Conservation (phyloP, 768 basidiomycete genomes). For the Pleurotus tuoliensis region DNA sequence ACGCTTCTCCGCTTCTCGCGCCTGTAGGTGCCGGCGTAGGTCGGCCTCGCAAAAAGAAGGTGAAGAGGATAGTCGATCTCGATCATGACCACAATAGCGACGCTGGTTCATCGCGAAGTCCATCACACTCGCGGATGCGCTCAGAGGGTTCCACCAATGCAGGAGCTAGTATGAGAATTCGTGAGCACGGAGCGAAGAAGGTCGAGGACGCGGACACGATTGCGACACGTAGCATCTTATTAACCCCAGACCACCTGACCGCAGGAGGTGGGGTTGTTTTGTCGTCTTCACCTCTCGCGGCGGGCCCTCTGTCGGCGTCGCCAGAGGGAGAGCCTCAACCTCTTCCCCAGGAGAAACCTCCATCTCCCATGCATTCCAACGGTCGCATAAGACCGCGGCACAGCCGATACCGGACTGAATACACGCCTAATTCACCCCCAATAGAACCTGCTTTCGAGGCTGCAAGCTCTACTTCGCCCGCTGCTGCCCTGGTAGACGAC, state of each 20-base stretch:
- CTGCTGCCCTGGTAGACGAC: conserved; percentile 8
- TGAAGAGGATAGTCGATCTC: conserved; percentile 77
- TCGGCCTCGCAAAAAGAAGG: conserved; percentile 54
- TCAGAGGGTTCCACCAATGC: conserved; percentile 25
- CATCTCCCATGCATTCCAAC: background rate
- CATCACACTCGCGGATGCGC: conserved; percentile 25
- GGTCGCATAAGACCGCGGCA: conserved; percentile 33
- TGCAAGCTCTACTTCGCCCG: conserved; percentile 12
- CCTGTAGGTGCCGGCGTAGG: conserved; percentile 30
- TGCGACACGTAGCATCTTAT: background rate
- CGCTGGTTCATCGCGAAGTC: conserved; percentile 16
- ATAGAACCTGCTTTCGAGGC: conserved; percentile 13
- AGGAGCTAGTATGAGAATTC: conserved; percentile 14
- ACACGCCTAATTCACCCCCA: conserved; percentile 21
- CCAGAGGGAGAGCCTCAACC: background rate
- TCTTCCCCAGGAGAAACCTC: background rate
- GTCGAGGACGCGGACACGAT: background rate
- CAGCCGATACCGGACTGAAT: conserved; percentile 49
- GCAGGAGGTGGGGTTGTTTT: background rate
- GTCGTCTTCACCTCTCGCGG: background rate
- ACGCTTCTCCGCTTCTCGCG: conserved; percentile 40
- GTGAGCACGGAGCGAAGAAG: conserved; percentile 18
- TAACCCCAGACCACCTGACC: background rate
- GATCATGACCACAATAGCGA: conserved; percentile 46
- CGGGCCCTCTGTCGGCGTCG: background rate